Evolutionary conservation across 768 basidiomycete species (phyloP), one percentile per base, ranked within the genome.

Genomic region (Naganishia onofrii): DNA sequence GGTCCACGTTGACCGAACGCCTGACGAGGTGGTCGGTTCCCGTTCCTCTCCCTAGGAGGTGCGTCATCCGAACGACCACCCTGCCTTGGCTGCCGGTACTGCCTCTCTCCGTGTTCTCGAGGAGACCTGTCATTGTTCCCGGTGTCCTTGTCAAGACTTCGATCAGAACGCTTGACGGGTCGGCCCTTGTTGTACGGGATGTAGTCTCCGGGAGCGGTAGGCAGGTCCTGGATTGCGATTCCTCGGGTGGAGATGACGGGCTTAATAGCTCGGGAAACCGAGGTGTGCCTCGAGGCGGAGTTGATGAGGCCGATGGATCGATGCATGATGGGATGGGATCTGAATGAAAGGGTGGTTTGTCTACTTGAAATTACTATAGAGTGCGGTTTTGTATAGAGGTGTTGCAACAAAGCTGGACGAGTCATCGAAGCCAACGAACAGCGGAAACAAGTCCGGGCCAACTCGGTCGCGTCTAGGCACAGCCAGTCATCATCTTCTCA

Each of bases 111-210:
- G 2, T 42, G 15, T 13, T 44, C 15, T 12, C 23, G 23, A 26
- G 36, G 34, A 38, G 60, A 19, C 29, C 60, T 34, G 28, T 44
- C 23, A 42, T 44, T 63, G 38, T 63, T 29, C 3, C 60, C 60
- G 0, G 60, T 63, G 23, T 63, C 60, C 60, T 44, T 42, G 23
- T 63, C 60, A 19, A 63, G 60, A 42, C 38, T 63, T 42, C 60
- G 60, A 42, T 63, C 60, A 19, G 9, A 0, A 23, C 60, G 60
- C 60, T 63, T 63, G 60, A 63, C 38, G 38, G 60, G 60, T 44
- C 32, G 60, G 19, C 60, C 60, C 60, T 63, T 63, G 60, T 63
- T 42, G 60, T 63, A 63, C 38, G 36, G 60, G 26, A 63, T 28
- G 60, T 63, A 63, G 38, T 63, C 60, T 21, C 60, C 60, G 10